These are phyloP conservation scores for Nemophila menziesii DNA, from an alignment of 257 asterid genomes.

Conservation along the genomic window DNA sequence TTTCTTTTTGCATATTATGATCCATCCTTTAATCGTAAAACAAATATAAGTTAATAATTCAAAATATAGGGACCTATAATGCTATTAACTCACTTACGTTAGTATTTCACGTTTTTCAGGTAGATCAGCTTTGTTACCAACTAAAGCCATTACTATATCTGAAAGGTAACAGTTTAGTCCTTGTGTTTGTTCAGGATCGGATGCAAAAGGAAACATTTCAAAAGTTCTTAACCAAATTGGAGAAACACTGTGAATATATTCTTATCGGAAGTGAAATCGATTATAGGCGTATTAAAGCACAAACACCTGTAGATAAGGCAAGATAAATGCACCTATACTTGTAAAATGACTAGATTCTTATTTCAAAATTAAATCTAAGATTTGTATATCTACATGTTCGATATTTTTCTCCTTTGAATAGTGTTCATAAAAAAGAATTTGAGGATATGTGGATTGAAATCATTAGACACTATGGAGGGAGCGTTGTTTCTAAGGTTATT, in stretches of 20 bases:
- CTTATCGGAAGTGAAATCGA: slow-evolving; percentile 88
- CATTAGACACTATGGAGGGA: slow-evolving; percentile 38
- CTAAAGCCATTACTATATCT: no score
- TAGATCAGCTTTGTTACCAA: no score
- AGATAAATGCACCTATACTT: no score
- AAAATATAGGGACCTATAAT: no score
- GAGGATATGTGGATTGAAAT: slow-evolving; percentile 53
- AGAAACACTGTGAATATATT: slow-evolving; percentile 59
- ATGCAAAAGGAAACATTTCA: slow-evolving; percentile 90
- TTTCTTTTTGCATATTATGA: no score
- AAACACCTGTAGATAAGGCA: slow-evolving; percentile 60
- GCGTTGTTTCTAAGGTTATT: slow-evolving; percentile 47
- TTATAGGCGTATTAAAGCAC: slow-evolving; percentile 75
- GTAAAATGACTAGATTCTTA: no score
- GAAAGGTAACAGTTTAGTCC: no score
- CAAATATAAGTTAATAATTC: no score
- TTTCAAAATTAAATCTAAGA: slow-evolving; percentile 1
- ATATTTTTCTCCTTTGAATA: slow-evolving; percentile 74
- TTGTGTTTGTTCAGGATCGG: slow-evolving; percentile 56
- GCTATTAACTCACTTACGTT: no score
- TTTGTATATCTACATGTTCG: slow-evolving; percentile 40
- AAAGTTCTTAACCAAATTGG: slow-evolving; percentile 50
- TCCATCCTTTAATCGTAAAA: no score
- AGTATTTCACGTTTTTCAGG: no score
- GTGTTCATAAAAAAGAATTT: slow-evolving; percentile 29